Conservation (phyloP, 306 rosid species). For the Castanopsis chinensis region DNA sequence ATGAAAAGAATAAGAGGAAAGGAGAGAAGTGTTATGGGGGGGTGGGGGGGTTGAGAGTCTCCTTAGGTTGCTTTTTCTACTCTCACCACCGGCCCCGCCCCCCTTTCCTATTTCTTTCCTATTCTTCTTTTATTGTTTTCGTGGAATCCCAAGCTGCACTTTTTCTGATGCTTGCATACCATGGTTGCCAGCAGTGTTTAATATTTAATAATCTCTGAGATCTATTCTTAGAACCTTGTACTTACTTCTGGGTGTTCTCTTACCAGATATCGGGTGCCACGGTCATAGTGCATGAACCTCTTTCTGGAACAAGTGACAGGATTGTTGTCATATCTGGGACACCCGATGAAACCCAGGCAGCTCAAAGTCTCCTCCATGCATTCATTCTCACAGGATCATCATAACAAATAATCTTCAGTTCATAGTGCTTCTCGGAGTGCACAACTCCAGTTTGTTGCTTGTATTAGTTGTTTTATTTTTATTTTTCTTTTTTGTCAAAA, state of each 20-base stretch:
- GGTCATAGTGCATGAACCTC: conserved; percentile 79
- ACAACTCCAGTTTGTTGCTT: conserved; percentile 12
- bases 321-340: conserved; percentile 83
- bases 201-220: conserved; percentile 2
- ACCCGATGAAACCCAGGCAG: conserved; percentile 97
- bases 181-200: background rate
- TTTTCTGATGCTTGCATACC: background rate
- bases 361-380: conserved; percentile 93
- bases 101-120: background rate
- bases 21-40: no score
- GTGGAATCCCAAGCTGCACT: background rate
- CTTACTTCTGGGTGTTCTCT: background rate
- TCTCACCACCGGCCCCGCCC: no score
- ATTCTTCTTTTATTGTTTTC: background rate
- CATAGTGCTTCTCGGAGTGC: background rate
- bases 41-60: no score
- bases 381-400: conserved; percentile 89
- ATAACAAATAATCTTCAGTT: conserved; percentile 19
- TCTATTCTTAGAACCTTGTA: background rate
- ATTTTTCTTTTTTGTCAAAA: background rate
- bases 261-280: conserved; percentile 89
- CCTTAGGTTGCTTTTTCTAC: no score
- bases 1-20: no score
- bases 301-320: conserved; percentile 65
- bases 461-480: background rate